These are phyloP conservation scores for Sarocladium strictum DNA, from an alignment of 2,329 filamentous ascomycete species.

Conservation along the genomic window DNA sequence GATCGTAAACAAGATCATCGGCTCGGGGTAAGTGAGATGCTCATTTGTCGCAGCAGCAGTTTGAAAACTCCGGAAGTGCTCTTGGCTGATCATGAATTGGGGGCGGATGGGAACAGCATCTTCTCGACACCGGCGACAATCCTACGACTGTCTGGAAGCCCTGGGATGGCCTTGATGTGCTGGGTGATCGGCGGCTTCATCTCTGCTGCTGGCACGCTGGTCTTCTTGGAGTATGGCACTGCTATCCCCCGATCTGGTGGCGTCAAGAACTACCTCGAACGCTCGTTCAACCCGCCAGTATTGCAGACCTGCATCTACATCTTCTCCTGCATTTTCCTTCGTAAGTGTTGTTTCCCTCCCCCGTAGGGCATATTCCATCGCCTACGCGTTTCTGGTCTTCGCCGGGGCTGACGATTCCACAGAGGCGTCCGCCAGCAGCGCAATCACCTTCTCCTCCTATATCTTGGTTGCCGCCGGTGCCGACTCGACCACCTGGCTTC, in stretches of 20 bases:
- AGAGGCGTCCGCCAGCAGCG: background rate
- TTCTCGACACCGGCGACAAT: conserved; percentile 19
- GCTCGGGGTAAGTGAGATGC: conserved; percentile 14
- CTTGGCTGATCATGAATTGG: too few relatives aligned
- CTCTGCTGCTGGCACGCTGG: conserved; percentile 17
- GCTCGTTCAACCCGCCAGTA: conserved; percentile 15
- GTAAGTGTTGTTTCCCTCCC: background rate
- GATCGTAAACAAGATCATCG: conserved; percentile 20
- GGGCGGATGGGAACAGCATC: conserved; percentile 14
- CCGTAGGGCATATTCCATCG: too few relatives aligned
- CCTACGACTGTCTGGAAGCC: conserved; percentile 17
- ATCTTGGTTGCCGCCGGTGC: background rate
- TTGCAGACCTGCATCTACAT: conserved; percentile 19
- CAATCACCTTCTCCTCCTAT: conserved; percentile 1
- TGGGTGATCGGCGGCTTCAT: conserved; percentile 19
- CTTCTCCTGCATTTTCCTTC: conserved; percentile 18
- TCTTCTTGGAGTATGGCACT: conserved; percentile 19
- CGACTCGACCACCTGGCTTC: background rate
- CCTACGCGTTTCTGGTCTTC: background rate
- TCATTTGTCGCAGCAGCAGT: too few relatives aligned
- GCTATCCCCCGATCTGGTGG: conserved; percentile 18
- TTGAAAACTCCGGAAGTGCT: too few relatives aligned
- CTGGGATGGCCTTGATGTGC: conserved; percentile 19
- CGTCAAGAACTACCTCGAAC: conserved; percentile 20
- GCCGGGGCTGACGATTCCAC: background rate